phyloP scores from a whole-genome alignment of 148 eudicot genomes.

The Cornus controversa region DNA sequence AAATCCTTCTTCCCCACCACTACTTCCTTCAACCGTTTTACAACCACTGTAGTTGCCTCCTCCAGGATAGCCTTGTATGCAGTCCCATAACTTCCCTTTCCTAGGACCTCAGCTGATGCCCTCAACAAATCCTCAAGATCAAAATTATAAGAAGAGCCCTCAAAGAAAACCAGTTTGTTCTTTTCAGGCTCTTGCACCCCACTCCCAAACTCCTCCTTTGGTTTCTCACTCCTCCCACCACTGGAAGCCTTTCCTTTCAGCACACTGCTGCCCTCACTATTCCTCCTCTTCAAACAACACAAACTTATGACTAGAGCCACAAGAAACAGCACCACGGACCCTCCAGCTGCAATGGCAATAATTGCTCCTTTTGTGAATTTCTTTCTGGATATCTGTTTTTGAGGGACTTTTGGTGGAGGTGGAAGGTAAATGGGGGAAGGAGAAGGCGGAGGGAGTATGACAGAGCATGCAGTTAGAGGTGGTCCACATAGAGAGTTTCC shows the following conservation, averaged over 20 bases:
- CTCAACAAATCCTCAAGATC: slow-evolving; percentile 55
- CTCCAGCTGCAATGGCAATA: slow-evolving; percentile 43
- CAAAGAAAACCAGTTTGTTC: slow-evolving; percentile 49
- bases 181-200: slow-evolving; percentile 49
- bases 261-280: slow-evolving; percentile 17
- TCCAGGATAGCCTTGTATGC: slow-evolving; percentile 57
- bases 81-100: slow-evolving; percentile 55
- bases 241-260: slow-evolving; percentile 27
- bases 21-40: slow-evolving; percentile 52
- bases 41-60: slow-evolving; percentile 55
- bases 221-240: slow-evolving; percentile 32
- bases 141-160: slow-evolving; percentile 42
- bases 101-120: slow-evolving; percentile 56
- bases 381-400: slow-evolving; percentile 14
- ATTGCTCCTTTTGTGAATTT: slow-evolving; percentile 26
- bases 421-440: slow-evolving; percentile 9
- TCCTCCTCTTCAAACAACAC: slow-evolving; percentile 29
- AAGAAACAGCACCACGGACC: slow-evolving; percentile 22
- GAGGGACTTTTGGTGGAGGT: slow-evolving; percentile 21
- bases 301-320: slow-evolving; percentile 15
- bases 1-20: slow-evolving; percentile 47
- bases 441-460: slow-evolving; percentile 18
- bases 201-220: slow-evolving; percentile 41
- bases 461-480: slow-evolving; percentile 28
- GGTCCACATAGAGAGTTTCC: slow-evolving; percentile 37